Base-by-base conservation (phyloP, 1,284 basidiomycete genomes). In the Marasmius sp. region DNA sequence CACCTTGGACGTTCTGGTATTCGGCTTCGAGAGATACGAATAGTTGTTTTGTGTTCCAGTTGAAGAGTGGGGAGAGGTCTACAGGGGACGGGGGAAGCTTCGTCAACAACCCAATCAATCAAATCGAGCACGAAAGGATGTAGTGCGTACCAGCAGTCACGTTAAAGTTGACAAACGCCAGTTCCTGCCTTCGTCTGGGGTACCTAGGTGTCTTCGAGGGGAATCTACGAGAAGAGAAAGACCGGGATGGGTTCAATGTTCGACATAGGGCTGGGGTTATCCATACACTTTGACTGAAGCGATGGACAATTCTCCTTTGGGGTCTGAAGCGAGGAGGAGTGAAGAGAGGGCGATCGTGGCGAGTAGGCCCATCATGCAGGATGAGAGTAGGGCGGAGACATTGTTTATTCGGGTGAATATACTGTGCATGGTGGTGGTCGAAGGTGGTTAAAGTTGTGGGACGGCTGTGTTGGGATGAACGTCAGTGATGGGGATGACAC, bases 31-130 rank as follows among this genome's bases (percentile, higher is more conserved):
- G 80, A 70, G 92, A 94, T 20, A 96, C 74, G 71, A 97, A 96
- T 16, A 97, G 73, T 72, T 97, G 94, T 74, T 97, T 97, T 11
- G 94, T 97, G 73, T 97, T 97, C 93, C 94, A 97, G 73, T 94
- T 82, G 77, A 96, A 97, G 18, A 97, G 79, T 3, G 92, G 85
- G 11, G 82, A 79, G 12, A 96, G 78, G 75, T 97, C 94, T 91
- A 69, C 49, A 9, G 51, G 39, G 47, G 39, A n/a, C 45, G 11
- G 41, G 60, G 47, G 56, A 49, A 18, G 7, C 3, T 54, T 52
- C 20, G 48, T 55, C 8, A n/a, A 33, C 20, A 47, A 41, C 10
- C 39, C 59, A 38, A 53, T 56, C 22, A 59, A 48, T 33, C 39
- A 48, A n/a, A 54, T 8, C n/a, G 7, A n/a, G n/a, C 9, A n/a